Conservation (phyloP, 306 rosid genomes). For the Lupinus albus region DNA sequence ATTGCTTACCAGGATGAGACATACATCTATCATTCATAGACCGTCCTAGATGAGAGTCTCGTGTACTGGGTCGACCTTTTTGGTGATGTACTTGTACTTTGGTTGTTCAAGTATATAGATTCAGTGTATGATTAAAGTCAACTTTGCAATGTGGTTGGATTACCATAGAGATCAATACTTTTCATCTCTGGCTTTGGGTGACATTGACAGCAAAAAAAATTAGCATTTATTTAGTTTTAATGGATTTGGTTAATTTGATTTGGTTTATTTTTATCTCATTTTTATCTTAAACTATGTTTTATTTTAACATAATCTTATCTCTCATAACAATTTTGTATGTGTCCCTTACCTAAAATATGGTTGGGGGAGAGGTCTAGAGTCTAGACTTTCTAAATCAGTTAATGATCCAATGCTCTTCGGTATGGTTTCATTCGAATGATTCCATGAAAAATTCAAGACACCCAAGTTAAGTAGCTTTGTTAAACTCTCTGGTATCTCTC, state of each 20-base stretch:
- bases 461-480: constrained; percentile 18
- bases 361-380: constrained; percentile 36
- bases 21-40: no score
- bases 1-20: no score
- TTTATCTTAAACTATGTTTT: no score
- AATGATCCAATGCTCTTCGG: constrained; percentile 19
- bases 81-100: neutral
- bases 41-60: no score
- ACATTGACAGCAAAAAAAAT: no score
- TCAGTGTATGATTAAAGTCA: constrained; percentile 17
- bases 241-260: no score
- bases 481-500: constrained; percentile 31
- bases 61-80: no score
- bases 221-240: no score
- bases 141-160: constrained; percentile 17
- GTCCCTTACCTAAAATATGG: no score
- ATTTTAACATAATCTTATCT: no score
- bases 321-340: no score
- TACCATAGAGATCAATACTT: neutral
- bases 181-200: neutral
- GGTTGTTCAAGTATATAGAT: neutral
- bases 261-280: no score
- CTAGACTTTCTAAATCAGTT: constrained; percentile 34
- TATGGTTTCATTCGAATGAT: constrained; percentile 20
- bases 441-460: constrained; percentile 26